phyloP scores from a whole-genome alignment of 208 protist species.

The Crithidia acanthocephali region DNA sequence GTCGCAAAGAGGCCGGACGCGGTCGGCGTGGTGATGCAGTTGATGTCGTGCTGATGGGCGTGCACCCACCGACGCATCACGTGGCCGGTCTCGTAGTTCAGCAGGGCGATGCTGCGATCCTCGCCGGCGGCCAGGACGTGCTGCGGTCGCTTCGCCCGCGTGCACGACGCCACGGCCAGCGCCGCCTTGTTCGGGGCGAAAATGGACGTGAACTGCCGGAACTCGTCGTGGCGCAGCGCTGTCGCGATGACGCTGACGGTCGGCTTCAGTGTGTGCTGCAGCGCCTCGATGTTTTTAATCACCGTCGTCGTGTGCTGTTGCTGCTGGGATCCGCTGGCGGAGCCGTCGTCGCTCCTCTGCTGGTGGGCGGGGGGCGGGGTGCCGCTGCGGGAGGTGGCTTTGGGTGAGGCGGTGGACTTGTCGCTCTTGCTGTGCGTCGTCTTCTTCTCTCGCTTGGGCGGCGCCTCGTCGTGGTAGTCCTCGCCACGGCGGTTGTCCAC shows the following conservation, averaged over 20 bases:
- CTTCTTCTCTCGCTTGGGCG: slow-evolving; percentile 21
- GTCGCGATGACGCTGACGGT: slow-evolving; percentile 41
- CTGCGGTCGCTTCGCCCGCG: slow-evolving; percentile 39
- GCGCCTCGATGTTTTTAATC: slow-evolving; percentile 47
- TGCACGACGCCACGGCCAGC: slow-evolving; percentile 65
- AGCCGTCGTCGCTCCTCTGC: neutral
- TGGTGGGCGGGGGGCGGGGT: neutral
- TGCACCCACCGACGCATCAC: slow-evolving; percentile 55
- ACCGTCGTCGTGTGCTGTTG: slow-evolving; percentile 18
- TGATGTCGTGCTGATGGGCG: slow-evolving; percentile 65
- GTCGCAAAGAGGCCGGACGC: slow-evolving; percentile 57
- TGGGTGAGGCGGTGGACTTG: slow-evolving; percentile 9
- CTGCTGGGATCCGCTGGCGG: neutral
- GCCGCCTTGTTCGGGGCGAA: slow-evolving; percentile 39
- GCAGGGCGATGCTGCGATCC: slow-evolving; percentile 58
- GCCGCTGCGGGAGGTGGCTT: neutral
- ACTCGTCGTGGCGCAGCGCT: slow-evolving; percentile 40
- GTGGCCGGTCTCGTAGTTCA: slow-evolving; percentile 74
- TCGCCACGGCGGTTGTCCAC: slow-evolving; percentile 20
- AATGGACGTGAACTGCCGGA: slow-evolving; percentile 59
- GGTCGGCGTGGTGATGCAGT: slow-evolving; percentile 57
- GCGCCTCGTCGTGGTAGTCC: slow-evolving; percentile 9
- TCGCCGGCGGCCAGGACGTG: slow-evolving; percentile 63
- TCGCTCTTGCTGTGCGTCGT: slow-evolving; percentile 23
- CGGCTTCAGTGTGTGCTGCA: slow-evolving; percentile 60